Evolutionary conservation across 2,329 filamentous ascomycete species (phyloP), one percentile per base, ranked within the genome.

Genomic region (Colletotrichum cordylinicola): DNA sequence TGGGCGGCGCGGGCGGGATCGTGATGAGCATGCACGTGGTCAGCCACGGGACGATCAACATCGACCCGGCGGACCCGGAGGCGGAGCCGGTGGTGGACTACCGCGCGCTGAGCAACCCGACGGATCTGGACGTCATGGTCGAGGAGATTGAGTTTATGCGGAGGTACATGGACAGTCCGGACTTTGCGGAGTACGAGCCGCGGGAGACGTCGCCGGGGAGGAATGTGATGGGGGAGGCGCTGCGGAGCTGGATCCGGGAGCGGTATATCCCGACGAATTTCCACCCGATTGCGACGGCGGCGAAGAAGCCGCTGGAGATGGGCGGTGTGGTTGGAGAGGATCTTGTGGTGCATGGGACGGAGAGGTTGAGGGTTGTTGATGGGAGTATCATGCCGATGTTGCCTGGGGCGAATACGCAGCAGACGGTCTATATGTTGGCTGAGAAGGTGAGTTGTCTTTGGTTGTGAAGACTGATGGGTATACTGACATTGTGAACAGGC

Each of bases 121-220:
- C 79, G 29, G 80, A 81, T 52, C 21, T 81, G 61, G 78, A 79
- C 13, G 62, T 81, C 70, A 77, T 78, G 66, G 78, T 77, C 10
- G 79, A 79, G 66, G 78, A 77, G 15, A 74, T 80, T 21, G 74
- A 78, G 37, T 84, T 80, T 67, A 77, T 79, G 33, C 79, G 83
- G n/a, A 52, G 75, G 60, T 80, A 75, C 73, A 77, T 80, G 77
- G 69, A 64, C n/a, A 69, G 69, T 1, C 67, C 66, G 4, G 68
- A 77, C 12, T 74, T 80, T 13, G 69, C 69, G 8, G 65, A 56
- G 29, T 80, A 79, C 73, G 62, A 72, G 16, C 65, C 79, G 12
- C 15, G 68, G 2, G 79, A 80, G 73, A 76, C 72, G 18, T 62
- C 61, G 10, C 78, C 78, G 1, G 78, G 78, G 3, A 69, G 66